Conservation (phyloP, 2,329 filamentous ascomycete species). For the Stachybotrys chartarum region DNA sequence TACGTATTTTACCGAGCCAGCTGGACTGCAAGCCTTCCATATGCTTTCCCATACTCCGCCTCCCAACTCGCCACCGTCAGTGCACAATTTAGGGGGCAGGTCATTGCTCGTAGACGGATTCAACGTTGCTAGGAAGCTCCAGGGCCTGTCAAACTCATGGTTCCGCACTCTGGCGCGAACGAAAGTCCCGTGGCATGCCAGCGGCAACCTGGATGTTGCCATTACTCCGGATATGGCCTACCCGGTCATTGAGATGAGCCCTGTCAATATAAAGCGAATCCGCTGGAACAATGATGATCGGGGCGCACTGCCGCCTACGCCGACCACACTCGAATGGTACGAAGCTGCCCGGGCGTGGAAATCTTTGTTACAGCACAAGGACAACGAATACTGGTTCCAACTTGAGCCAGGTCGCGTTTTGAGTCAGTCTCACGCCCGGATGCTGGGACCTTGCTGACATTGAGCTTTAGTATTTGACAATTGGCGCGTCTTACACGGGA, state of each 20-base stretch:
- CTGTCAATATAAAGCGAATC: slow-evolving; percentile 45
- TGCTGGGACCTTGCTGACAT: neutral
- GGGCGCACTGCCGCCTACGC: slow-evolving; percentile 55
- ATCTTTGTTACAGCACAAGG: slow-evolving; percentile 54
- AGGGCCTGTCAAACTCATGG: slow-evolving; percentile 41
- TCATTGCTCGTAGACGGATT: slow-evolving; percentile 86
- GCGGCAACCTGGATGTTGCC: slow-evolving; percentile 76
- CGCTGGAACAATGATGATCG: slow-evolving; percentile 94
- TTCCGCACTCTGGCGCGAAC: slow-evolving; percentile 51
- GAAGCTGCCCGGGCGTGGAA: slow-evolving; percentile 69
- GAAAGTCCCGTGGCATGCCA: slow-evolving; percentile 72
- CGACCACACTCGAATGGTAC: slow-evolving; percentile 62
- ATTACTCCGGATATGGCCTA: slow-evolving; percentile 66
- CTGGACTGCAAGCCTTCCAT: slow-evolving; percentile 88
- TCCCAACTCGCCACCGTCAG: slow-evolving; percentile 21
- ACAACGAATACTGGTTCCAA: slow-evolving; percentile 73
- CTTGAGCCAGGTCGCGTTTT: slow-evolving; percentile 71
- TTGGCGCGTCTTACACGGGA: slow-evolving; percentile 86
- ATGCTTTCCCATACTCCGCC: slow-evolving; percentile 63
- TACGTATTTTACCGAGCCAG: slow-evolving; percentile 91
- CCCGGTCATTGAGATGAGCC: slow-evolving; percentile 63
- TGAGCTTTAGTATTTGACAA: slow-evolving; percentile 74
- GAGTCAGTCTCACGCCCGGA: slow-evolving; percentile 44
- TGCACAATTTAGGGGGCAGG: slow-evolving; percentile 53
- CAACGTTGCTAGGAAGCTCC: slow-evolving; percentile 56